Evolutionary conservation across 129 eudicot species (phyloP).

Genomic region (Flaveria robusta): DNA sequence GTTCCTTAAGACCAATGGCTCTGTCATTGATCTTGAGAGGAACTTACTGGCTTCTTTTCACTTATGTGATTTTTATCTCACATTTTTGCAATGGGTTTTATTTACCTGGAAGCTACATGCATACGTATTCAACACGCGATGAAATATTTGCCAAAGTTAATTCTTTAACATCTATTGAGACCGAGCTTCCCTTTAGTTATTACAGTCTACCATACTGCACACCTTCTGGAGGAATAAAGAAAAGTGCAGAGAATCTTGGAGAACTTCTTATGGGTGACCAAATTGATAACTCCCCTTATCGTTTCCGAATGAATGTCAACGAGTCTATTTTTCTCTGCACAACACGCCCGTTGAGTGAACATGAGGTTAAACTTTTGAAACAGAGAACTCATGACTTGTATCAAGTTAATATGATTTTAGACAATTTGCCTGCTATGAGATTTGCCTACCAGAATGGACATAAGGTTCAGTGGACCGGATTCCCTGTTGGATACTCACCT

Average conservation of each 20-base stretch:
- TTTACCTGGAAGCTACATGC: conserved; percentile 77
- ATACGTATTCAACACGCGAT: conserved; percentile 58
- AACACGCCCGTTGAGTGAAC: conserved; percentile 50
- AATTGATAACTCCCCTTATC: conserved; percentile 71
- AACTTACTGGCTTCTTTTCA: conserved; percentile 42
- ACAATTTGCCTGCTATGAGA: conserved; percentile 67
- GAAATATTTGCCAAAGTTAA: conserved; percentile 66
- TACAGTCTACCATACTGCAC: conserved; percentile 75
- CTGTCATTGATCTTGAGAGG: conserved; percentile 45
- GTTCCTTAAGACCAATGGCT: conserved; percentile 48
- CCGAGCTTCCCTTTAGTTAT: conserved; percentile 71
- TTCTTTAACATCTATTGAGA: conserved; percentile 71
- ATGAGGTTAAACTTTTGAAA: conserved; percentile 68
- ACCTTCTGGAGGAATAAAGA: conserved; percentile 62
- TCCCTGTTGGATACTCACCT: conserved; percentile 64
- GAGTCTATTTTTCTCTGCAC: conserved; percentile 65
- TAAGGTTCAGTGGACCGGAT: conserved; percentile 75
- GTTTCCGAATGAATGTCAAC: conserved; percentile 65
- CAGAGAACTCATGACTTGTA: conserved; percentile 76
- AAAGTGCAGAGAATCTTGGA: conserved; percentile 78
- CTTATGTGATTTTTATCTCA: conserved; percentile 32
- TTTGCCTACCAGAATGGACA: conserved; percentile 57
- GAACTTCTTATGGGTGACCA: conserved; percentile 76
- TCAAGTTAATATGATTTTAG: conserved; percentile 76
- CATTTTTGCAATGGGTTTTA: conserved; percentile 59